Evolutionary conservation across 1,139 yeast species (phyloP).

Genomic region (Hansenula anomala): DNA sequence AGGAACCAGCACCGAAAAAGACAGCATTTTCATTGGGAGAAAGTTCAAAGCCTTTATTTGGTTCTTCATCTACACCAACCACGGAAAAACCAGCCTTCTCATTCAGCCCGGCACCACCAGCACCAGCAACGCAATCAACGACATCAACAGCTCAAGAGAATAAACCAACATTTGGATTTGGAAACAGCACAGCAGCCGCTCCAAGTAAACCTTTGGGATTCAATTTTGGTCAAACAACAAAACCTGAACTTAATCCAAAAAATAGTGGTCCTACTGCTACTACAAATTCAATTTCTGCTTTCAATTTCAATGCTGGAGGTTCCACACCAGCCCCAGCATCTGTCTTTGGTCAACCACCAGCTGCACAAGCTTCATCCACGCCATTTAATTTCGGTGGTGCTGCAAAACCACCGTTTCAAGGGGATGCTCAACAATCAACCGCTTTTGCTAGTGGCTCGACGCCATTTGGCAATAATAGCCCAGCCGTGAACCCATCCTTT

Average conservation of each 20-base stretch:
- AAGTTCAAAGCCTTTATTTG: slow-evolving; percentile 6
- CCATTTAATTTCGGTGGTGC: slow-evolving; percentile 17
- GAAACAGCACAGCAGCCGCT: not conserved
- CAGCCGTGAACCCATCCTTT: not conserved
- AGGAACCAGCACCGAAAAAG: not conserved
- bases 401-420: slow-evolving; percentile 1
- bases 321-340: slow-evolving; percentile 15
- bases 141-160: not conserved
- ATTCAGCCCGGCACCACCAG: slow-evolving; percentile 5
- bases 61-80: not conserved
- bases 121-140: too few species aligned
- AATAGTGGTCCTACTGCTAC: not conserved
- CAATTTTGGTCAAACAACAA: slow-evolving; percentile 1
- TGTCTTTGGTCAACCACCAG: slow-evolving; percentile 11
- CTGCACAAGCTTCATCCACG: slow-evolving; percentile 6
- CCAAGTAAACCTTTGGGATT: not conserved
- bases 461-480: not conserved
- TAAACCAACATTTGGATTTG: slow-evolving; percentile 7
- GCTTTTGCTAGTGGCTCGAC: slow-evolving; percentile 1
- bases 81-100: slow-evolving; percentile 5
- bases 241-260: not conserved
- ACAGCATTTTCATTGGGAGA: slow-evolving; percentile 13
- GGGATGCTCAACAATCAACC: not conserved
- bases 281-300: not conserved
- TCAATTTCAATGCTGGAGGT: slow-evolving; percentile 7